phyloP scores from a whole-genome alignment of 2,329 filamentous ascomycete genomes.

The Lithohypha guttulata region DNA sequence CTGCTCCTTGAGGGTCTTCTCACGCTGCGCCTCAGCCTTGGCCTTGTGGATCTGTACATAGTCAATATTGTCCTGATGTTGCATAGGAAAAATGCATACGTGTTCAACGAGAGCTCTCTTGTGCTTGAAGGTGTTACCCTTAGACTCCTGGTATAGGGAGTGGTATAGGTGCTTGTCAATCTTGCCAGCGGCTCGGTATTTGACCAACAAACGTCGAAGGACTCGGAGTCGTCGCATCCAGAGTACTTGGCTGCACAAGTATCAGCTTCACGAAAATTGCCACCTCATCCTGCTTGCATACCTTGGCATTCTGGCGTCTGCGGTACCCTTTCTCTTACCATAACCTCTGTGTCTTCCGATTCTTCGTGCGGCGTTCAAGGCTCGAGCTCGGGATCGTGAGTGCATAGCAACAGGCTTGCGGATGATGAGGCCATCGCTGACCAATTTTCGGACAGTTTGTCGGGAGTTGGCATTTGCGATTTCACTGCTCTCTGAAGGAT shows the following conservation, averaged over 20 bases:
- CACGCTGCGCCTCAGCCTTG: conserved; percentile 98
- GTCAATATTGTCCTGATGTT: conserved; percentile 15
- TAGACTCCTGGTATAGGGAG: conserved; percentile 99
- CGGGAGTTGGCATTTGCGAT: conserved; percentile 99
- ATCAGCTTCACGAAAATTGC: conserved; percentile 13
- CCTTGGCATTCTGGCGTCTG: conserved; percentile 98
- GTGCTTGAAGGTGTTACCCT: conserved; percentile 99
- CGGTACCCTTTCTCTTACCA: conserved; percentile 99
- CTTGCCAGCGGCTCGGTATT: conserved; percentile 99
- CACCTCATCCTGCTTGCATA: conserved; percentile 42
- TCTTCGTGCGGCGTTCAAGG: conserved; percentile 85
- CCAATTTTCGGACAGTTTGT: conserved; percentile 98
- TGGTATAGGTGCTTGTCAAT: conserved; percentile 99
- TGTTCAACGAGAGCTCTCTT: conserved; percentile 99
- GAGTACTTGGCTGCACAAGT: conserved; percentile 66
- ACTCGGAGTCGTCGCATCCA: conserved; percentile 99
- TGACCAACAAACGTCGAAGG: conserved; percentile 96
- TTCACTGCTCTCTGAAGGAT: conserved; percentile 98
- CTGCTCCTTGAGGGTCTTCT: conserved; percentile 94
- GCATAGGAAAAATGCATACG: conserved; percentile 55
- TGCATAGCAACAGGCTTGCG: conserved; percentile 99
- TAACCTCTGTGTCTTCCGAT: conserved; percentile 97
- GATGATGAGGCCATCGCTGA: conserved; percentile 99
- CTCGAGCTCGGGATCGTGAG: conserved; percentile 91
- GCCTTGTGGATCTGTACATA: conserved; percentile 85